Conservation (phyloP, 208 protist species). For the Lotmaria passim region DNA sequence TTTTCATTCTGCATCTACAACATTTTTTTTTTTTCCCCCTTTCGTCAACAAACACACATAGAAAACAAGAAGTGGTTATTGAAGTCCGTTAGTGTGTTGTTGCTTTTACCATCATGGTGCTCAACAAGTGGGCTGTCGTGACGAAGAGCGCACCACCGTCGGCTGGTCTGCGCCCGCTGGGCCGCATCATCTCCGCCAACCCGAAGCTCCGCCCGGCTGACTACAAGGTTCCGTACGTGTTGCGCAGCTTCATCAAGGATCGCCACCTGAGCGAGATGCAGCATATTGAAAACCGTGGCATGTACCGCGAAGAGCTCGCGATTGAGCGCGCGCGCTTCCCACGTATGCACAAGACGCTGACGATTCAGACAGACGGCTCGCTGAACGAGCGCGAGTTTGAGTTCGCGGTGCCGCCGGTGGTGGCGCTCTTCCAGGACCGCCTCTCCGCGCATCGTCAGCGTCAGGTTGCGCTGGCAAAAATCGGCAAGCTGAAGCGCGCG, state of each 20-base stretch:
- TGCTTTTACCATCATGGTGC: conserved; percentile 50
- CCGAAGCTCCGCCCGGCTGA: conserved; percentile 72
- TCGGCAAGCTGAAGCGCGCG: conserved; percentile 69
- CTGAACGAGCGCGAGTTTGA: conserved; percentile 90
- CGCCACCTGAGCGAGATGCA: conserved; percentile 86
- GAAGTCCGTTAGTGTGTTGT: too few species aligned
- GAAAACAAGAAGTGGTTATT: too few species aligned
- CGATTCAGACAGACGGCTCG: conserved; percentile 88
- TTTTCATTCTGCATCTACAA: too few species aligned
- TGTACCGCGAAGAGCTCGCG: conserved; percentile 88
- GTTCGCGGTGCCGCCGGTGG: conserved; percentile 83
- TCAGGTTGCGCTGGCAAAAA: conserved; percentile 81
- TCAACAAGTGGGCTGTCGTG: conserved; percentile 92
- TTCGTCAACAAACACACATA: too few species aligned
- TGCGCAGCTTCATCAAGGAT: conserved; percentile 88
- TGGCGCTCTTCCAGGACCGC: conserved; percentile 86
- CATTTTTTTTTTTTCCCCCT: too few species aligned
- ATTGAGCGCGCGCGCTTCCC: conserved; percentile 90
- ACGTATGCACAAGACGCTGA: conserved; percentile 75
- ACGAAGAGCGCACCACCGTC: conserved; percentile 73
- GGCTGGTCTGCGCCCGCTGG: conserved; percentile 69
- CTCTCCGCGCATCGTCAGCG: conserved; percentile 81
- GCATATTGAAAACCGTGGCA: conserved; percentile 90
- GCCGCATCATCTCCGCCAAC: conserved; percentile 52
- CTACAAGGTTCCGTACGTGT: conserved; percentile 88